Conservation (phyloP, 192 early-diverging fungal species). For the Umbelopsis vinacea region DNA sequence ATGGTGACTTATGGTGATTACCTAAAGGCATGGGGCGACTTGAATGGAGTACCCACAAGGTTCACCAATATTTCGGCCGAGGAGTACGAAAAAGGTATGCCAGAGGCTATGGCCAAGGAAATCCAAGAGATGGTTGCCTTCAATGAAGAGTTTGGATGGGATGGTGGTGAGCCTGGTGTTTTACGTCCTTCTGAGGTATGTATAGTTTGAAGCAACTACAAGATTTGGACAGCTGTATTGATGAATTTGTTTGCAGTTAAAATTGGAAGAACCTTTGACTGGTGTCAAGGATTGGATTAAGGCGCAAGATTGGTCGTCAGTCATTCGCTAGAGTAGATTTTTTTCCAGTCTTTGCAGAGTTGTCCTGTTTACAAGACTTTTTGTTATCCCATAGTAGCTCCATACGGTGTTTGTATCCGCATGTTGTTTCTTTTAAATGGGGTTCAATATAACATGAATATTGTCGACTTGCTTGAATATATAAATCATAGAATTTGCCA, state of each 20-base stretch:
- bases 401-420: no score
- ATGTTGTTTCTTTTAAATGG: no score
- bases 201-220: not conserved
- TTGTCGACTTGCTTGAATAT: no score
- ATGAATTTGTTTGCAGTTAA: not conserved
- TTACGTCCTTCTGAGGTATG: constrained; percentile 3
- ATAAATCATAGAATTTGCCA: no score
- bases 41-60: not conserved
- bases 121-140: not conserved
- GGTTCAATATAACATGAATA: no score
- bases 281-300: not conserved
- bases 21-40: not conserved
- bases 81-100: not conserved
- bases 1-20: not conserved
- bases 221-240: not conserved
- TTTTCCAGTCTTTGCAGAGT: not conserved
- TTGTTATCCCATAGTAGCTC: no score
- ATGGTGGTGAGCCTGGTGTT: constrained; percentile 5
- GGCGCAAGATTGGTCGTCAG: not conserved
- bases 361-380: not conserved
- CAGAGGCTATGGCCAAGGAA: not conserved
- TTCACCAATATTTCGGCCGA: not conserved
- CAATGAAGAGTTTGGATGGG: not conserved
- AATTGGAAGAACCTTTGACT: not conserved
- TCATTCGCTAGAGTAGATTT: no score